phyloP scores from a whole-genome alignment of 1,139 yeast genomes.

The Yamadazyma buinensis region DNA sequence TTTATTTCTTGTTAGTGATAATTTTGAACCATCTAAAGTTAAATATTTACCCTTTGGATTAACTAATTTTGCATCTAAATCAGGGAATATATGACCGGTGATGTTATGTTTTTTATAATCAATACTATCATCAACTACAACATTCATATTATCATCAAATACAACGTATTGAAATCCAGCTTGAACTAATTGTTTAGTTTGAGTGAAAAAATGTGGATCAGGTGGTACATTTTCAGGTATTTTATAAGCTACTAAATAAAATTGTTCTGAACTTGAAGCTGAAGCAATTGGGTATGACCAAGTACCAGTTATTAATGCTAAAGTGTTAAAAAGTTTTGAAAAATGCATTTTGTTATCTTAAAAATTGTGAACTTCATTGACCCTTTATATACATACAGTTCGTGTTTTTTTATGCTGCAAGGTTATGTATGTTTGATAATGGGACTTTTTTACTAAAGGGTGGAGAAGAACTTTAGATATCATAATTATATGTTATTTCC shows the following conservation, averaged over 20 bases:
- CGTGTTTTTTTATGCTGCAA: too few species aligned
- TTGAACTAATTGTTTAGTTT: not conserved
- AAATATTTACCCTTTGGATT: conserved; percentile 1
- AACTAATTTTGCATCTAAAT: conserved; percentile 4
- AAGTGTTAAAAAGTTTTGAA: too few species aligned
- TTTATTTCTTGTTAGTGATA: not conserved
- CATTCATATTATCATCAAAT: conserved; percentile 1
- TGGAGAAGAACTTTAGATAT: too few species aligned
- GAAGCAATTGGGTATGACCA: not conserved
- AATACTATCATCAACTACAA: conserved; percentile 5
- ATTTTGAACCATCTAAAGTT: not conserved
- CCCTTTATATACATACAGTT: too few species aligned
- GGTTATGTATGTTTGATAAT: too few species aligned
- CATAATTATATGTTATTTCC: too few species aligned
- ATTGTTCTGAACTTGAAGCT: conserved; percentile 4
- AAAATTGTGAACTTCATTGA: too few species aligned
- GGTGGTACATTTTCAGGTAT: not conserved
- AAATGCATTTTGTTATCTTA: too few species aligned
- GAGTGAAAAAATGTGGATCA: not conserved
- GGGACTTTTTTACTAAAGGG: too few species aligned
- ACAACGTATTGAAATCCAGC: conserved; percentile 7
- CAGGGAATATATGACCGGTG: conserved; percentile 6
- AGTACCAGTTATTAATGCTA: too few species aligned
- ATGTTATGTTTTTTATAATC: conserved; percentile 3
- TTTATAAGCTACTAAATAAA: conserved; percentile 8